Evolutionary conservation across 345 rosid genomes (phyloP), one percentile per base, ranked within the genome.

Genomic region (Raphanus sativus): DNA sequence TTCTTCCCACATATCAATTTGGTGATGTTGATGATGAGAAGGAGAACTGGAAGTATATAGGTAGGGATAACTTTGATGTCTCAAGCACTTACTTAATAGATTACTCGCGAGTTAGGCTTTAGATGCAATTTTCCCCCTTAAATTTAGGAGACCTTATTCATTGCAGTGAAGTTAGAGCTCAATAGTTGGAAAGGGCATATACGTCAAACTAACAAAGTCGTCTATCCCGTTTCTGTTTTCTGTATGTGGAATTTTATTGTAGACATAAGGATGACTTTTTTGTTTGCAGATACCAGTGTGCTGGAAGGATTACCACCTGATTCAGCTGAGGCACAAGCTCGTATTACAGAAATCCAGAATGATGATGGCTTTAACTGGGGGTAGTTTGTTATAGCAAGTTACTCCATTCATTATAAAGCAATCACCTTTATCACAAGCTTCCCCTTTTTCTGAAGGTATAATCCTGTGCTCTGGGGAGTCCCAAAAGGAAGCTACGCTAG

Each of bases 401-500:
- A 59, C 67, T 79, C 7, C 61, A 54, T 73, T 73, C 65, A 63
- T 54, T 68, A 70, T 75, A 54, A 80, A 29, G 50, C 62, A 63
- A 13, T 40, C 76, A 69, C 45, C 58, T 56, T 62, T 38, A 52
- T 52, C 45, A 67, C 64, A 73, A 73, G 30, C 29, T 75, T 75
- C 72, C 82, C 79, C 50, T 70, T 65, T 80, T 80, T 71, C 6
- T 73, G 84, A 77, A 91, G 98, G 85, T 94, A 94, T 81, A 89
- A 94, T 90, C 98, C 97, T 67, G 90, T 90, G 75, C 88, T 94
- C 29, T 91, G 96, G 97, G 97, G 97, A 56, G 93, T 90, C 77
- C 97, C 98, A 34, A 94, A 94, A 84, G 98, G 98, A 87, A 91
- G 97, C 87, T 94, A 94, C 85, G 88, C 98, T 40, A 89, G 90